A percentile compares a stretch with the other conserved stretches of the same genome.
Evolutionary conservation across 495 filamentous ascomycete species (phyloP).

Genomic region (Tuber borchii): DNA sequence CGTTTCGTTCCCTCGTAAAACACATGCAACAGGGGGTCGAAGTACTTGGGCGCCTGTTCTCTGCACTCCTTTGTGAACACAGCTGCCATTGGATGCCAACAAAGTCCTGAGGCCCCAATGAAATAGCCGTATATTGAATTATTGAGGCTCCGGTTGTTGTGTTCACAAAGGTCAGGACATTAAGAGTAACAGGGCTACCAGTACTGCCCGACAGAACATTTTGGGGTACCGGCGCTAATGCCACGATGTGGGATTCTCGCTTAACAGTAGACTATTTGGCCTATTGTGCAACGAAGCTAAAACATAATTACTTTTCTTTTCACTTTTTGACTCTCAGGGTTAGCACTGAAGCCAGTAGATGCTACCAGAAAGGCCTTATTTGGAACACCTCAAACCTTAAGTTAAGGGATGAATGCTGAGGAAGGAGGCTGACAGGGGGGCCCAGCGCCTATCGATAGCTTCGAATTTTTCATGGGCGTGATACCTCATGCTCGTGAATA

Average conservation of each 20-base stretch:
- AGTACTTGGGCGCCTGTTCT: background rate
- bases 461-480: background rate
- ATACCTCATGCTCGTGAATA: background rate
- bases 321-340: background rate
- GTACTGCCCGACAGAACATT: background rate
- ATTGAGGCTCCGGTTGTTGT: too few relatives aligned
- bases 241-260: background rate
- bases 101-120: too few relatives aligned
- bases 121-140: too few relatives aligned
- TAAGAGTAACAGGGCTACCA: background rate
- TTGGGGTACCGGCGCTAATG: background rate
- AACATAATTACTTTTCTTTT: background rate
- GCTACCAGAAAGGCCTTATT: background rate
- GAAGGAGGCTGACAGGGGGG: background rate
- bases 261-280: background rate
- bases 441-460: background rate
- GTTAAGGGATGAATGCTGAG: background rate
- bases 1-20: background rate
- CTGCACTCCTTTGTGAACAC: too few relatives aligned
- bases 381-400: background rate
- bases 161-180: too few relatives aligned
- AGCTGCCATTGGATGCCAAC: too few relatives aligned
- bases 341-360: background rate
- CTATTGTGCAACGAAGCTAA: background rate
- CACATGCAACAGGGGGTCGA: background rate